phyloP scores from a whole-genome alignment of 148 eudicot genomes.

The Cornus kousa region DNA sequence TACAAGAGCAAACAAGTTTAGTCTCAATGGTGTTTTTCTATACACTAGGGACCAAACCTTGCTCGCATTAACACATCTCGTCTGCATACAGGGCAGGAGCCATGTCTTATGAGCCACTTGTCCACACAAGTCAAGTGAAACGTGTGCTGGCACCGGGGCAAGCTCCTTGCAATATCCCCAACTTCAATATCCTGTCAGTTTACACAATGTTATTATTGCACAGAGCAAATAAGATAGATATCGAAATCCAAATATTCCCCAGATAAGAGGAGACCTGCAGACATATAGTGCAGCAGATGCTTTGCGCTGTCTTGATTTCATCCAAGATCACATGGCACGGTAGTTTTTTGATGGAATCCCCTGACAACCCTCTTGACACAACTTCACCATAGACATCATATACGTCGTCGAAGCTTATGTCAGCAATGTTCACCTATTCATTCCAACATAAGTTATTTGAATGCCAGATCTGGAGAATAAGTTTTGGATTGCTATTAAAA shows the following conservation, averaged over 20 bases:
- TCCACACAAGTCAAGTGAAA: conserved; percentile 55
- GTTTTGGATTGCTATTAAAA: not conserved
- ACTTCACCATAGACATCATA: conserved; percentile 42
- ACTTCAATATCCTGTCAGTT: conserved; percentile 45
- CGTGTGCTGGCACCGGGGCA: conserved; percentile 51
- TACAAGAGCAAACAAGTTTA: not conserved
- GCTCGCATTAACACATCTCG: conserved; percentile 22
- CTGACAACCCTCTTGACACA: conserved; percentile 42
- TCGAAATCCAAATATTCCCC: not conserved
- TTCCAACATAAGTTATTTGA: conserved; percentile 4
- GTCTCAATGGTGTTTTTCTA: conserved; percentile 1
- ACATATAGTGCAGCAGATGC: conserved; percentile 55
- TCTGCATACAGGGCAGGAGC: conserved; percentile 61
- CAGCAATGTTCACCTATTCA: conserved; percentile 42
- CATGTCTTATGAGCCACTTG: conserved; percentile 45
- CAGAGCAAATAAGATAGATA: not conserved
- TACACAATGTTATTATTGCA: conserved; percentile 2
- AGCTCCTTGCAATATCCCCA: conserved; percentile 50
- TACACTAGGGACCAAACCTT: not conserved
- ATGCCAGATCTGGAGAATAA: conserved; percentile 3
- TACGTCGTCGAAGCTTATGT: conserved; percentile 36
- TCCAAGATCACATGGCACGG: conserved; percentile 44
- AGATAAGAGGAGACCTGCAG: conserved; percentile 40
- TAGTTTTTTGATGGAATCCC: conserved; percentile 36
- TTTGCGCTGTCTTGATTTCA: conserved; percentile 23